These are phyloP conservation scores for Davidsoniella australis DNA, from an alignment of 2,329 filamentous ascomycete genomes.

Conservation along the genomic window DNA sequence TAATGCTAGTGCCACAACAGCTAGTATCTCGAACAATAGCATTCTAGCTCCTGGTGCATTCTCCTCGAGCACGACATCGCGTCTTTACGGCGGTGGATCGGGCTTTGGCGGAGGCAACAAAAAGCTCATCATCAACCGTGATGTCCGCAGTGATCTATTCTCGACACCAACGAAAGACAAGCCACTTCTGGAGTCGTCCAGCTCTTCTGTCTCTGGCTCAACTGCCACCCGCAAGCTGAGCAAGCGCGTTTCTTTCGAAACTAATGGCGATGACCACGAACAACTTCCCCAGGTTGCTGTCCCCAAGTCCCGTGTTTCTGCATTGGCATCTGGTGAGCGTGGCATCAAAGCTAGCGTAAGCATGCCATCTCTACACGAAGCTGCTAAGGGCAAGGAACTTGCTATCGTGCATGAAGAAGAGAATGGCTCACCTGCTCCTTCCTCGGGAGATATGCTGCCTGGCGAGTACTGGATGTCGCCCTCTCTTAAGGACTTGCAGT, in stretches of 20 bases:
- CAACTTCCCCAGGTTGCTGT: slow-evolving; percentile 17
- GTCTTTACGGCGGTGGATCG: slow-evolving; percentile 43
- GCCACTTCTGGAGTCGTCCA: slow-evolving; percentile 20
- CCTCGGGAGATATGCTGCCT: slow-evolving; percentile 30
- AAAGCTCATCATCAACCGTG: slow-evolving; percentile 82
- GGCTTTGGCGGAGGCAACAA: slow-evolving; percentile 55
- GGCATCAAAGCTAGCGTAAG: slow-evolving; percentile 9
- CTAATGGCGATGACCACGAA: slow-evolving; percentile 30
- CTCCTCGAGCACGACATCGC: slow-evolving; percentile 46
- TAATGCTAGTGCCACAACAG: slow-evolving; percentile 1
- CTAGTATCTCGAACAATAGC: slow-evolving; percentile 26
- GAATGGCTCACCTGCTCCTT: slow-evolving; percentile 20
- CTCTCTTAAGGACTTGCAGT: slow-evolving; percentile 52
- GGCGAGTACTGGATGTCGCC: slow-evolving; percentile 84
- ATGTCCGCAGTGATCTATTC: slow-evolving; percentile 58
- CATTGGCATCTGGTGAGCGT: slow-evolving; percentile 17
- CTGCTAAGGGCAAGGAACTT: slow-evolving; percentile 58
- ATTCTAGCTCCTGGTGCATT: slow-evolving; percentile 76
- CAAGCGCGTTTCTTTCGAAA: slow-evolving; percentile 88
- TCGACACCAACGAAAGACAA: slow-evolving; percentile 40
- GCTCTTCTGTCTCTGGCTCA: neutral
- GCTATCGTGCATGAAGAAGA: slow-evolving; percentile 63
- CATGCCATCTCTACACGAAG: slow-evolving; percentile 42
- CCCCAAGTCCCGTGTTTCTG: slow-evolving; percentile 5
- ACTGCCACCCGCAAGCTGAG: slow-evolving; percentile 38